A percentile compares a stretch with the other conserved stretches of the same genome.
Evolutionary conservation across 306 rosid species (phyloP).

Genomic region (Prunus salicina): DNA sequence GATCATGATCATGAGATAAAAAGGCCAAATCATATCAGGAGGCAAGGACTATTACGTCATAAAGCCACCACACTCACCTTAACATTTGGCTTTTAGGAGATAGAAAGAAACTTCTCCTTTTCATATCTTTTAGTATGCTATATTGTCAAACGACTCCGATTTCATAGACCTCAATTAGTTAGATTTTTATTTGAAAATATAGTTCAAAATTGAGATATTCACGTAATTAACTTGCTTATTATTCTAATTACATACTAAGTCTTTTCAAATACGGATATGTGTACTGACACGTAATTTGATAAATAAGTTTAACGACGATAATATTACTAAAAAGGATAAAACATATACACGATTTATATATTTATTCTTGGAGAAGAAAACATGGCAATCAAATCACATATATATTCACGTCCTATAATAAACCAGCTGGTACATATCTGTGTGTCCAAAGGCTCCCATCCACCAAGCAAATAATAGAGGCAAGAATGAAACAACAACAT

Average conservation of each 20-base stretch:
- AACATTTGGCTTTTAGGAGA: not conserved
- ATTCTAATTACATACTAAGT: too few species aligned
- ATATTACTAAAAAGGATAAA: too few species aligned
- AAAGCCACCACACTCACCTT: not conserved
- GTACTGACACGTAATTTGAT: not conserved
- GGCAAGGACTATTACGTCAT: not conserved
- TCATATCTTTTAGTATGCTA: not conserved
- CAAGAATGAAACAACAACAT: constrained; percentile 12
- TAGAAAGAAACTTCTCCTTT: not conserved
- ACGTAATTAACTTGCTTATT: not conserved
- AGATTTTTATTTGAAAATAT: not conserved
- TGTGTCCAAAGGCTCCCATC: not conserved
- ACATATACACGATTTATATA: too few species aligned
- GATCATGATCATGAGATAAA: not conserved
- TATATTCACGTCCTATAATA: not conserved
- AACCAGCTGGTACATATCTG: not conserved
- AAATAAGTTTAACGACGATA: not conserved
- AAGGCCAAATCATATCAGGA: constrained; percentile 4
- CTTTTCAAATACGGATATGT: not conserved
- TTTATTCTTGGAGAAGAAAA: not conserved
- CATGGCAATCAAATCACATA: not conserved
- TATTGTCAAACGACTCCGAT: not conserved
- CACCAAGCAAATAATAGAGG: constrained; percentile 14
- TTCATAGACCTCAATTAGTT: not conserved
- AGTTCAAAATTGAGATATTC: not conserved